Base-by-base conservation (phyloP, 768 basidiomycete genomes). In the Rhizopogon salebrosus region DNA sequence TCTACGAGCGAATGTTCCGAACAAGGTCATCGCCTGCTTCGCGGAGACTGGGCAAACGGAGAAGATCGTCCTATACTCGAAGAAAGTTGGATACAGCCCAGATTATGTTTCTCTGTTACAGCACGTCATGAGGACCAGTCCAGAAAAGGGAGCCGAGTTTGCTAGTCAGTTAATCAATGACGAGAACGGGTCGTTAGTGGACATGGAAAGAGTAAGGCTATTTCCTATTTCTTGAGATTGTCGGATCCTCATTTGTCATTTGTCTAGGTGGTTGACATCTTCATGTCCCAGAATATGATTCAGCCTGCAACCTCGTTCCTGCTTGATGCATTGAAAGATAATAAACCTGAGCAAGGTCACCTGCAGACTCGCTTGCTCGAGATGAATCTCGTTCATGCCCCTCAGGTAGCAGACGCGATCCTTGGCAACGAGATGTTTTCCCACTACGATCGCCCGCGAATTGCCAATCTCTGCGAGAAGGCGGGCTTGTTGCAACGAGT, bases 271-370 rank as follows among this genome's bases (percentile, higher is more conserved):
- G 94, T 98, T 55, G 97, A 99, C 63, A 97, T 98, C 62, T 98
- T 99, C 78, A 97, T 98, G 93, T 89, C 89, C 0, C 95, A 97
- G 67, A 98, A 98, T 73, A 92, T 98, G 93, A 95, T 98, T 53
- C 97, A 98, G 69, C 95, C 95, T 18, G 97, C 97, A 5, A 99
- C 97, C 0, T 95, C 93, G 1, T 98, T 99, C 85, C 75, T 98
- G 43, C 74, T 99, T 54, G 97, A 98, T 64, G 97, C 95, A 20
- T 78, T 99, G 61, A 98, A 99, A 75, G 97, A 99, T 52, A 98
- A 99, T 76, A 89, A 89, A 66, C 91, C 95, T 0, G 97, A 99
- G 69, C 95, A 99, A 65, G 95, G 84, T 0, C 93, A 88, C 59
- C 75, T 99, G 13, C 97, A 99, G 71, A 99, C 97, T 0, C 88